Evolutionary conservation across 2,329 filamentous ascomycete genomes (phyloP), one percentile per base, ranked within the genome.

Genomic region (Xylariaceae sp.): DNA sequence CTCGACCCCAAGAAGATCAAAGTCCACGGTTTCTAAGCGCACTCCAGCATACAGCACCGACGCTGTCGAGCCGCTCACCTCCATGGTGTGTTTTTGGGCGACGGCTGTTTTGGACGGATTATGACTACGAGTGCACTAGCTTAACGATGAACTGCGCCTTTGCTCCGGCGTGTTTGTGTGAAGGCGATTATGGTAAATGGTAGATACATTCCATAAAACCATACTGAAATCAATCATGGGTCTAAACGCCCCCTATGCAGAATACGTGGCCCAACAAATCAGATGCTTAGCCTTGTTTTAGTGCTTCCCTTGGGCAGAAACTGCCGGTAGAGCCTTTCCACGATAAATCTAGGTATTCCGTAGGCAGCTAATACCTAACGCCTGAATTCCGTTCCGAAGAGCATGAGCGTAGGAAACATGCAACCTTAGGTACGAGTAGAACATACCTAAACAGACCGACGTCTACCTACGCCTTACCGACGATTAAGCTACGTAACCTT

Each of bases 1-100:
- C 88, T 97, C 75, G 90, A 97, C 79, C 83, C 87, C 77, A 96
- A 96, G 86, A 95, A 88, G 79, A 96, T 97, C 82, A 97, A 97
- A 85, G 80, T 84, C 76, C 82, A 85, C 76, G 82, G 86, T 74
- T 85, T 85, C 77, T 85, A 83, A 80, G 70, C 47, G 39, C 44
- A 51, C 56, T 44, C 39, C 23, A n/a, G 50, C 35, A 34, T 50
- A 34, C 11, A 47, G 44, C 39, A 34, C 49, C 17, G 41, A 35
- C n/a, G 39, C 48, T 17, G 51, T 47, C 47, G 39, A 52, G 13
- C 34, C 44, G 17, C 18, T 45, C 23, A 8, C 7, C 39, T 37
- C 17, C 17, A 10, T 37, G 35, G 37, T 17, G 37, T 51, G 13
- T 6, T 10, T 52, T 52, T 53, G n/a, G 39, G 13, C 30, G 44